Conservation (phyloP, 805 yeast species). For the Kluyveromyces starmeri region DNA sequence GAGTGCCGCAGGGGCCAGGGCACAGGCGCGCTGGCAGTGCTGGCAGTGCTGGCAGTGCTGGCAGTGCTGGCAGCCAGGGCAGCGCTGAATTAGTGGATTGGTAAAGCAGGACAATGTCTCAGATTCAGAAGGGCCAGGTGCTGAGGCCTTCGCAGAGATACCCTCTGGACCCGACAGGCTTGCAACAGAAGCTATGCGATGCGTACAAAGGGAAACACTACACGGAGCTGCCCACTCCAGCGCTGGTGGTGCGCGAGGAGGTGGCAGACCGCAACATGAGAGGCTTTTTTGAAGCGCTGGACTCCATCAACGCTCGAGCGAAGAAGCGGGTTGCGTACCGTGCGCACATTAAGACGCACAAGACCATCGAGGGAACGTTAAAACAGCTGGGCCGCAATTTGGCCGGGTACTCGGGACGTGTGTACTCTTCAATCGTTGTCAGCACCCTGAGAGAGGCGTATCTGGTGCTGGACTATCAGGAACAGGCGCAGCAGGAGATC, state of each 20-base stretch:
- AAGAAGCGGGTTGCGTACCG: slow-evolving; percentile 36
- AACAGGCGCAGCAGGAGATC: slow-evolving; percentile 16
- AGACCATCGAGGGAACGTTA: slow-evolving; percentile 49
- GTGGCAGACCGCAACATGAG: slow-evolving; percentile 36
- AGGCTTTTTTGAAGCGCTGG: slow-evolving; percentile 41
- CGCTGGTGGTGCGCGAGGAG: slow-evolving; percentile 34
- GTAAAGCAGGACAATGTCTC: no score
- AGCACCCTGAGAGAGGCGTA: slow-evolving; percentile 65
- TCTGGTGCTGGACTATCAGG: slow-evolving; percentile 32
- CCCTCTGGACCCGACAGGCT: background rate
- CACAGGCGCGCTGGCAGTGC: no score
- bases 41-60: no score
- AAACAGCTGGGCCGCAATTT: slow-evolving; percentile 43
- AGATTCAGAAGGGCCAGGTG: no score
- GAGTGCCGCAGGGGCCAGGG: no score
- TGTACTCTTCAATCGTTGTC: slow-evolving; percentile 47
- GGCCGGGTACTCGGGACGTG: slow-evolving; percentile 22
- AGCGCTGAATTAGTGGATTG: no score
- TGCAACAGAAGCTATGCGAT: background rate
- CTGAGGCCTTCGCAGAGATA: background rate
- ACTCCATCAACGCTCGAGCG: slow-evolving; percentile 26
- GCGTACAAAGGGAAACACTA: slow-evolving; percentile 28
- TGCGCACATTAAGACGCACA: slow-evolving; percentile 72
- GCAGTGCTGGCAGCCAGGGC: no score
- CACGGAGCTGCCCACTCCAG: slow-evolving; percentile 38